Base-by-base conservation (phyloP, 139 green algal species). In the Diplosphaera chodatii region DNA sequence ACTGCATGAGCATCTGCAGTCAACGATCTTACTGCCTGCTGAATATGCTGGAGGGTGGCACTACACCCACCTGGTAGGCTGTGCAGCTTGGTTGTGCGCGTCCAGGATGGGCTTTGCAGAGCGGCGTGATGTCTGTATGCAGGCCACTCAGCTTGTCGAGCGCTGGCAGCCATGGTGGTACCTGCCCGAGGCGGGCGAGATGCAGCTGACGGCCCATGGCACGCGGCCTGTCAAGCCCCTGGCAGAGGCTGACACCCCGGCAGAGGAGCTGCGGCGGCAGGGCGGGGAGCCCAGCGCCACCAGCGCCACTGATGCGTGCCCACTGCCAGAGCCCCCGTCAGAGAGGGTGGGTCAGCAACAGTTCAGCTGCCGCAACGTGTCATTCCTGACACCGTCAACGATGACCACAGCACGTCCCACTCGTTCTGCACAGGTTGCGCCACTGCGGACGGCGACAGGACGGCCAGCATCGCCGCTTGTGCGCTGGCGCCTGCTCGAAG, bases 81-180 rank as follows among this genome's bases (percentile, higher is more conserved):
- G n/a, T n/a, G n/a, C n/a, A n/a, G n/a, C n/a, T n/a, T n/a, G n/a
- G n/a, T n/a, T n/a, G n/a, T n/a, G n/a, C n/a, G n/a, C n/a, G n/a
- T n/a, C n/a, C n/a, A n/a, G n/a, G n/a, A n/a, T n/a, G n/a, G n/a
- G n/a, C n/a, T n/a, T n/a, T n/a, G n/a, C n/a, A n/a, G n/a, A n/a
- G n/a, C n/a, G n/a, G n/a, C n/a, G n/a, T n/a, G n/a, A n/a, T n/a
- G 48, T 10, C 48, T 48, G 37, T 48, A 5, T 25, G 48, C 48
- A 59, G 48, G 48, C 48, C 48, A 69, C 40, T 25, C 41, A 59
- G 1, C 55, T 77, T 25, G 32, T 89, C 8, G 4, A 73, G 27
- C 56, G 72, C 1, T 90, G 84, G 84, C 27, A 70, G 62, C 85
- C 85, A 28, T 91, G 85, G 85, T 91, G 85, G 85, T 55, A 73